Evolutionary conservation across 345 rosid genomes (phyloP).

Genomic region (Citrus reticulata): DNA sequence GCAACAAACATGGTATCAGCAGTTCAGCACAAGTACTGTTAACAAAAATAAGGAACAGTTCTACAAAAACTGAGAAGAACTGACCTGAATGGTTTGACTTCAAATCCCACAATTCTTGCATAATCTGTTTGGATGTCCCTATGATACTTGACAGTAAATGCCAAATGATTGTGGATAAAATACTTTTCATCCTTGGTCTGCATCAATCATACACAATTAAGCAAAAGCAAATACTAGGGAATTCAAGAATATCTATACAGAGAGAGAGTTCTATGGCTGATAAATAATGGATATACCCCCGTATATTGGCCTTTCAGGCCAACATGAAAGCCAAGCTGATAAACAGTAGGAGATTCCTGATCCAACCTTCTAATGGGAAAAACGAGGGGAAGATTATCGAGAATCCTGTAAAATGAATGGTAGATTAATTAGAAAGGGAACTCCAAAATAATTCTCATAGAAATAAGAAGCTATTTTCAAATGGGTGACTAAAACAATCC

Average conservation of each 20-base stretch:
- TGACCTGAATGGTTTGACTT: constrained; percentile 91
- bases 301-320: constrained; percentile 88
- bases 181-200: constrained; percentile 87
- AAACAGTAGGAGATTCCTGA: constrained; percentile 62
- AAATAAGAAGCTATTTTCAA: neutral
- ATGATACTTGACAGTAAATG: constrained; percentile 87
- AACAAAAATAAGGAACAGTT: neutral
- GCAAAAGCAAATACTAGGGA: constrained; percentile 5
- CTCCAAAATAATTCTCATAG: neutral
- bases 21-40: neutral
- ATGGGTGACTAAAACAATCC: neutral
- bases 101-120: constrained; percentile 96
- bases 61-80: constrained; percentile 8
- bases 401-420: constrained; percentile 62
- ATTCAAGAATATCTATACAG: neutral
- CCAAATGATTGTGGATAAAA: constrained; percentile 87
- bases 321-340: constrained; percentile 88
- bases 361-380: constrained; percentile 70
- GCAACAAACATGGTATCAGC: neutral
- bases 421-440: constrained; percentile 22
- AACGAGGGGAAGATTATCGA: constrained; percentile 93
- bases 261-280: constrained; percentile 4
- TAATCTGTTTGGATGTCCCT: constrained; percentile 65
- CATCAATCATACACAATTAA: constrained; percentile 14
- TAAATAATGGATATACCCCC: constrained; percentile 56